phyloP scores from a whole-genome alignment of 1,284 basidiomycete genomes.

The Trichosporon sp. region DNA sequence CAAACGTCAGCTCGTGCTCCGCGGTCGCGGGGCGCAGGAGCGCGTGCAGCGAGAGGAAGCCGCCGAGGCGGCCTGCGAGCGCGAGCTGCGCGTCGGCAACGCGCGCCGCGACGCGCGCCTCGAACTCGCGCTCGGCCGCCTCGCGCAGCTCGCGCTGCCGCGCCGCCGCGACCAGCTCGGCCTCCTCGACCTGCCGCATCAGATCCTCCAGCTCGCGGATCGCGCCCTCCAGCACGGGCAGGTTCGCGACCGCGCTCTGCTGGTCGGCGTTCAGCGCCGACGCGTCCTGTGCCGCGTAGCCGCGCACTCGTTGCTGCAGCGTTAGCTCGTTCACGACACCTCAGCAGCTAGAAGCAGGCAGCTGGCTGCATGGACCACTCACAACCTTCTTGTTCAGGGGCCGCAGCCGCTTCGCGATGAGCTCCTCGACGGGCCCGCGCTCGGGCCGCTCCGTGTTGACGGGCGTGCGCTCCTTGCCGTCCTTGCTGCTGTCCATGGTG shows the following conservation, averaged over 20 bases:
- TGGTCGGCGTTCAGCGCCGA: constrained; percentile 80
- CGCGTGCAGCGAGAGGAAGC: constrained; percentile 62
- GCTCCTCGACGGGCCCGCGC: constrained; percentile 63
- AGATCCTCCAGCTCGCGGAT: constrained; percentile 75
- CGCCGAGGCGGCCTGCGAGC: constrained; percentile 57
- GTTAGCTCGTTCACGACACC: constrained; percentile 6
- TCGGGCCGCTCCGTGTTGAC: constrained; percentile 13
- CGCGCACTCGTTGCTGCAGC: constrained; percentile 63
- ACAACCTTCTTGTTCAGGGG: constrained; percentile 77
- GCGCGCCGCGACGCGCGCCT: constrained; percentile 8
- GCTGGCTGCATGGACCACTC: constrained; percentile 43
- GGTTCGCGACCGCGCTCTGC: constrained; percentile 61
- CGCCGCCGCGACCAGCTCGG: constrained; percentile 32
- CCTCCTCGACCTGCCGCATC: constrained; percentile 64
- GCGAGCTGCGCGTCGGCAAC: constrained; percentile 23
- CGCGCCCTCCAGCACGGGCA: constrained; percentile 68
- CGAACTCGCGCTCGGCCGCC: constrained; percentile 17
- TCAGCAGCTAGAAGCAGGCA: neutral
- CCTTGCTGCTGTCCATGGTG: neutral
- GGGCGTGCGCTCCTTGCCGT: constrained; percentile 1
- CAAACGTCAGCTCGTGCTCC: constrained; percentile 47
- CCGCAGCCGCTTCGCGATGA: constrained; percentile 70
- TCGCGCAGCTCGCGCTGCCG: constrained; percentile 27
- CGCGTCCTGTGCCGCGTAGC: constrained; percentile 61
- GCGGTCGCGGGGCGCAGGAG: constrained; percentile 52